Evolutionary conservation across 345 rosid species (phyloP).

Genomic region (Citropsis articulata): DNA sequence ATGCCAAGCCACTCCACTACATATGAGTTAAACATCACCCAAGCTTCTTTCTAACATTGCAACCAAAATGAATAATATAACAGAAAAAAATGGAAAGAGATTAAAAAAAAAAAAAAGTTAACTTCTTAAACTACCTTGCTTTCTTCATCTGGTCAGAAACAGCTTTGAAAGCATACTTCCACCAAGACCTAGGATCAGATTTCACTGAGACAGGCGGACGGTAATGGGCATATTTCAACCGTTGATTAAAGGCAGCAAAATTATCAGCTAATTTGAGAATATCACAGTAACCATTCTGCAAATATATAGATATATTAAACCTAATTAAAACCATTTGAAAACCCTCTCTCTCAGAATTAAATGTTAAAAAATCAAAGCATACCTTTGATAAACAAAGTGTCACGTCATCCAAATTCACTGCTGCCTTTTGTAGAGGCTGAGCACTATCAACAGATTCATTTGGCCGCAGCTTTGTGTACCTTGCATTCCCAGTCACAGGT

Average conservation of each 20-base stretch:
- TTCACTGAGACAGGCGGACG: slow-evolving; percentile 77
- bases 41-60: background rate
- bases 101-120: slow-evolving; percentile 6
- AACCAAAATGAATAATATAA: background rate
- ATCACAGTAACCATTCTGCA: slow-evolving; percentile 89
- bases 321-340: slow-evolving; percentile 22
- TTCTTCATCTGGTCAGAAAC: slow-evolving; percentile 84
- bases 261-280: slow-evolving; percentile 86
- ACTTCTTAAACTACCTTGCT: slow-evolving; percentile 54
- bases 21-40: background rate
- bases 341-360: slow-evolving; percentile 13
- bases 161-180: slow-evolving; percentile 87
- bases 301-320: slow-evolving; percentile 18
- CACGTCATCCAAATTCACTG: slow-evolving; percentile 88
- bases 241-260: slow-evolving; percentile 84
- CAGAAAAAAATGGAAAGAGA: background rate
- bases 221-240: slow-evolving; percentile 83
- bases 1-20: background rate
- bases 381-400: slow-evolving; percentile 94
- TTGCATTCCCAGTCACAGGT: slow-evolving; percentile 93
- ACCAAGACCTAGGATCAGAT: slow-evolving; percentile 80
- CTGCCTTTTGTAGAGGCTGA: slow-evolving; percentile 79
- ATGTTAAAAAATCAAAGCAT: slow-evolving; percentile 16
- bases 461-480: slow-evolving; percentile 55
- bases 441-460: slow-evolving; percentile 34